Base-by-base conservation (phyloP, 1,284 basidiomycete species). In the Leccinum subspadiceum region DNA sequence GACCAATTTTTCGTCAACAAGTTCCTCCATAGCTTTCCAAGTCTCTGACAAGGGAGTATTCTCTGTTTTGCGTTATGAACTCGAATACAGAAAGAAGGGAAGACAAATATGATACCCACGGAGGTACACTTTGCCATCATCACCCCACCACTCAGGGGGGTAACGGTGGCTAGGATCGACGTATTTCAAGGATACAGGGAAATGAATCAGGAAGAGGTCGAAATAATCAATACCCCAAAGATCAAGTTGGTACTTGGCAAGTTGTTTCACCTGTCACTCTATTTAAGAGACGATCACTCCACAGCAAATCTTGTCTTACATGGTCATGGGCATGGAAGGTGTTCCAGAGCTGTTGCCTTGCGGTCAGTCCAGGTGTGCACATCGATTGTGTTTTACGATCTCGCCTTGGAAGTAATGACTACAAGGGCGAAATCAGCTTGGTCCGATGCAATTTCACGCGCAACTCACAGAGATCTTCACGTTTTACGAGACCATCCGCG, bases 151-250 rank as follows among this genome's bases (percentile, higher is more conserved):
- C 67, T 86, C 90, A 22, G 90, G 86, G 50, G 92, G 91, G 75
- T 90, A 93, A 62, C 85, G 84, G 67, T 84, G 82, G n/a, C 70
- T 70, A 39, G 88, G 89, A 68, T 91, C 87, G 56, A 93, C 88
- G 67, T 92, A 92, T 73, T 86, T 70, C 63, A 93, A 78, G 39
- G 90, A 76, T 63, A 93, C 79, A 20, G 92, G 92, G 81, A 93
- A 93, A 73, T 93, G 92, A 54, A 93, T 78, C 54, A 90, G 76
- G 79, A 83, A 90, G 54, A 91, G 77, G 69, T 91, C 88, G 70
- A 92, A 91, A 75, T 91, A 90, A 50, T 89, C 87, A 57, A 93
- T 77, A 20, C 89, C 89, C 92, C 92, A 93, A 65, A 84, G 80
- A 4, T 75, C 75, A 33, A 93, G 84, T 68, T 92, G 90, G 75